These are phyloP conservation scores for Echeveria elegans DNA, from an alignment of 164 flowering plant genomes.

Conservation along the genomic window DNA sequence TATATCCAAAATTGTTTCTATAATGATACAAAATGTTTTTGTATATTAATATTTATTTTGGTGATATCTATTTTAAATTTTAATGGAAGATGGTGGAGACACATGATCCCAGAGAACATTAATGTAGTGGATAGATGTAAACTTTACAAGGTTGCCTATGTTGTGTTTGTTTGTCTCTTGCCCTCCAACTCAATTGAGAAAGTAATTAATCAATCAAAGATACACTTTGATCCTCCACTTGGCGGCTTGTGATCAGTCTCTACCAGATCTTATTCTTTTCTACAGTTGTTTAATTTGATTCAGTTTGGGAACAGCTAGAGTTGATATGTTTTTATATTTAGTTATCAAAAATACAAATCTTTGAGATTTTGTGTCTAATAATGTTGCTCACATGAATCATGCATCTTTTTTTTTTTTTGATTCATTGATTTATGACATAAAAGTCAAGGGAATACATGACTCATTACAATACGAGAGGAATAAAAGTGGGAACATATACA, in stretches of 20 bases:
- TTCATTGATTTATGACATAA: no score
- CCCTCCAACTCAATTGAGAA: neutral
- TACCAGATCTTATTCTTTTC: neutral
- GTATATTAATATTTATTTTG: neutral
- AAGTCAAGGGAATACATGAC: no score
- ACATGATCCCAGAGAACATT: neutral
- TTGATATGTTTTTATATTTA: neutral
- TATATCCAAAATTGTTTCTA: no score
- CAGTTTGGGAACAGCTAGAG: neutral
- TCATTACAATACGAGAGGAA: no score
- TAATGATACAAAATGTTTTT: no score
- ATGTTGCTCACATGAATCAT: neutral
- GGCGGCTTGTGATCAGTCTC: neutral
- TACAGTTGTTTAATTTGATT: neutral
- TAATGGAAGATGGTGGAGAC: neutral
- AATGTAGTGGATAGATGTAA: neutral
- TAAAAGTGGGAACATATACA: no score
- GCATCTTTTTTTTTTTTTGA: no score
- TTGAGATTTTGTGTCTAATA: neutral
- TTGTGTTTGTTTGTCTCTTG: neutral
- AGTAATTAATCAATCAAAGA: neutral
- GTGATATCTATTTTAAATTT: neutral
- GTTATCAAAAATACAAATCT: neutral
- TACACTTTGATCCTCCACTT: neutral
- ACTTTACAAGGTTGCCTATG: neutral